phyloP scores from a whole-genome alignment of 352 stramenopile species.

The Pythium brassicae region DNA sequence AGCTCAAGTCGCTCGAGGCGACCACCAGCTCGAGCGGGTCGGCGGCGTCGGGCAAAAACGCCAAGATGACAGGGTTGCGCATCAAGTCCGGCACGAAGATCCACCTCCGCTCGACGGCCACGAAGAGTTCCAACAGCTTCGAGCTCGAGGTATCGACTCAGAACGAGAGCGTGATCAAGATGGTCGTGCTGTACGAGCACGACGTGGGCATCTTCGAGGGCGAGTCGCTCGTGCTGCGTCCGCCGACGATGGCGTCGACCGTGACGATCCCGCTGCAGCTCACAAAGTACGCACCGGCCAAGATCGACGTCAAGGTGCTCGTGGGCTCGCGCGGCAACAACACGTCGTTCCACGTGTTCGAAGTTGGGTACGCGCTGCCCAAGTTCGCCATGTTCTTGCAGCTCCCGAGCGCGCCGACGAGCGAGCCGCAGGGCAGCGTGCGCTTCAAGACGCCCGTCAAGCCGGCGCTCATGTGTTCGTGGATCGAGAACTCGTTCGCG shows the following conservation, averaged over 20 bases:
- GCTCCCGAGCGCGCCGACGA: slow-evolving; percentile 26
- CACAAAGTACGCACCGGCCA: slow-evolving; percentile 60
- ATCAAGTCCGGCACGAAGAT: slow-evolving; percentile 60
- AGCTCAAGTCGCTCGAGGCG: slow-evolving; percentile 74
- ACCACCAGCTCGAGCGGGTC: slow-evolving; percentile 15
- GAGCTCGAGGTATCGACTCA: slow-evolving; percentile 84
- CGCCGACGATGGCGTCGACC: slow-evolving; percentile 34
- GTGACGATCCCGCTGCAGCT: slow-evolving; percentile 55
- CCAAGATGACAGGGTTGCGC: slow-evolving; percentile 30
- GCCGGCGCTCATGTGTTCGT: slow-evolving; percentile 64
- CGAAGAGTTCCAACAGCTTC: slow-evolving; percentile 44
- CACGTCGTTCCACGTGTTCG: slow-evolving; percentile 85
- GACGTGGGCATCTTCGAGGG: slow-evolving; percentile 85
- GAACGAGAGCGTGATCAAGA: slow-evolving; percentile 86
- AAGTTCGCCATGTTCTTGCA: slow-evolving; percentile 86
- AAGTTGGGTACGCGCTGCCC: slow-evolving; percentile 66
- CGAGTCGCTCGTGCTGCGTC: slow-evolving; percentile 73
- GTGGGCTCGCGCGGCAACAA: slow-evolving; percentile 81
- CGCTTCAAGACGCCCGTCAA: slow-evolving; percentile 72
- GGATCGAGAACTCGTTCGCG: slow-evolving; percentile 66
- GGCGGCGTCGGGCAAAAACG: slow-evolving; percentile 22
- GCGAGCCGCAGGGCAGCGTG: slow-evolving; percentile 43
- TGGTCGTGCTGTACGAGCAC: slow-evolving; percentile 82
- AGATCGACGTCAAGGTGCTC: slow-evolving; percentile 66
- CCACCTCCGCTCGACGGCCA: slow-evolving; percentile 50